Conservation (phyloP, 148 eudicot species). For the Euryodendron excelsum region DNA sequence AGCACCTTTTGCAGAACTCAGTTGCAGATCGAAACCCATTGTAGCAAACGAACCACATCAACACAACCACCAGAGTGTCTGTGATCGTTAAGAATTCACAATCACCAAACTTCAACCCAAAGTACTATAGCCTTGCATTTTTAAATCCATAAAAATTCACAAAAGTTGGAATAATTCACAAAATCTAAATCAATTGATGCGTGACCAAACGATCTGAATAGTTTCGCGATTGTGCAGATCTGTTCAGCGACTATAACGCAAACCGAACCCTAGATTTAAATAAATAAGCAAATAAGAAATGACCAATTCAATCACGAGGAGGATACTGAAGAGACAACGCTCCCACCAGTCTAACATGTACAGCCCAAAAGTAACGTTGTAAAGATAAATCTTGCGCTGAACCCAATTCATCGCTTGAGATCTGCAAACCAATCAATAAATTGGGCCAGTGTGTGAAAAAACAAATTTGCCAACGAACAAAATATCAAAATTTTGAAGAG, state of each 20-base stretch:
- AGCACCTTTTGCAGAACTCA: slow-evolving; percentile 37
- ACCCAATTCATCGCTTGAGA: slow-evolving; percentile 61
- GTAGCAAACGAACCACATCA: slow-evolving; percentile 49
- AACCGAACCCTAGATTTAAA: slow-evolving; percentile 7
- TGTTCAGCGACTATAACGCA: neutral
- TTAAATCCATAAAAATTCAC: neutral
- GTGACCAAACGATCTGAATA: neutral
- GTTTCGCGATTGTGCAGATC: neutral
- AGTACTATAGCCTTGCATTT: neutral
- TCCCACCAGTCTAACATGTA: slow-evolving; percentile 97
- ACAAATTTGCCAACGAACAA: neutral
- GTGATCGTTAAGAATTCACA: slow-evolving; percentile 11
- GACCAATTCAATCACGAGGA: slow-evolving; percentile 16
- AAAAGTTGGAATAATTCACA: neutral
- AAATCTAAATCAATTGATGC: neutral
- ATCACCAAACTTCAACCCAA: neutral
- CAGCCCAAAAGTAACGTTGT: slow-evolving; percentile 90
- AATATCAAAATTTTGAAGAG: neutral
- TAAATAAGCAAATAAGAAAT: neutral
- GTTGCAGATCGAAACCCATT: slow-evolving; percentile 28
- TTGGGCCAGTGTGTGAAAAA: neutral
- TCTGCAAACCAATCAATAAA: neutral
- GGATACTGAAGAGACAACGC: slow-evolving; percentile 93
- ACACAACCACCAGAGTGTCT: slow-evolving; percentile 46
- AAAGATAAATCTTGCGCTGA: slow-evolving; percentile 80